Evolutionary conservation across 345 rosid species (phyloP), one percentile per base, ranked within the genome.

Genomic region (Euphorbia peplus): DNA sequence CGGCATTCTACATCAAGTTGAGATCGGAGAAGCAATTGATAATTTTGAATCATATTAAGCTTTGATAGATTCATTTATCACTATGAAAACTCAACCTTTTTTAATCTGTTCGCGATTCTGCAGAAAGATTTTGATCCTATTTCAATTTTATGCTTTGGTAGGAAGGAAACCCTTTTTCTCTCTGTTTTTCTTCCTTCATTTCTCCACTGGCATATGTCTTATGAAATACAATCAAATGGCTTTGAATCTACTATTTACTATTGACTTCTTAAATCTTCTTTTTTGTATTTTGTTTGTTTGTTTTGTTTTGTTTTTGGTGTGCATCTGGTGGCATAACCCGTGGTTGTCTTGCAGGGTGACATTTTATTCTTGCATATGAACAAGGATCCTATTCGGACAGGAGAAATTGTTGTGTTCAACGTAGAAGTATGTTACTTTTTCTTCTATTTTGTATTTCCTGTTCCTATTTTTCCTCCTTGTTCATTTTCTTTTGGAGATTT

Each of bases 351-450:
- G 59, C 83, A 90, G 92, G 96, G 96, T 4, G 96, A 87, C 74
- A 80, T 87, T 73, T 58, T 90, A 83, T 87, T 90, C 73, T 78
- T 84, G 71, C 83, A 75, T 28, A 86, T 82, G 90, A 82, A 79
- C 53, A 83, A 84, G 58, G 90, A 84, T 35, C 92, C 96, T 2
- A 78, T 90, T 79, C 86, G 92, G 63, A 79, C 85, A 0, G 90
- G 95, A 25, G 90, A 89, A 64, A 85, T 89, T 37, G 84, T 87
- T 21, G 96, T 86, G 26, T 86, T 83, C 48, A 90, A 84, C 56
- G 68, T 88, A 48, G 83, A 87, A 64, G 92, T 84, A 82, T 55
- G 83, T 41, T 39, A 32, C 10, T 15, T 25, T 2, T 41, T 53
- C 14, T 35, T 4, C 73, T 67, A 1, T 7, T 37, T 47, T 1